Percentiles rank a stretch among this genome's conserved stretches.
Conservation (phyloP, 1,284 basidiomycete species). For the Lentinula novae-zelandiae region DNA sequence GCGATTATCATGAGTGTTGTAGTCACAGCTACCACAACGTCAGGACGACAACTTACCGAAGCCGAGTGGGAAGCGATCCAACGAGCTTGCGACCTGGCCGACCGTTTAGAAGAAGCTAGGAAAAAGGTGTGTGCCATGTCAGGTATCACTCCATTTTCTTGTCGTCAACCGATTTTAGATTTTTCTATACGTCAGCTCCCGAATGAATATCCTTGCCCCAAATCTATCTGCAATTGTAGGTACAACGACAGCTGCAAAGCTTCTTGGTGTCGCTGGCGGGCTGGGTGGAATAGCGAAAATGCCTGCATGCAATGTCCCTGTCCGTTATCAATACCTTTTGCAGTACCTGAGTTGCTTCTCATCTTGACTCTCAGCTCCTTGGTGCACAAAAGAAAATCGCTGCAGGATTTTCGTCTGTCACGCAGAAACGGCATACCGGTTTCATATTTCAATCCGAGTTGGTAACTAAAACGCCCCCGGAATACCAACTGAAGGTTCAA, state of each 20-base stretch:
- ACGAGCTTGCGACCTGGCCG: constrained; percentile 85
- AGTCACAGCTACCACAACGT: constrained; percentile 90
- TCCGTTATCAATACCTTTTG: constrained; percentile 27
- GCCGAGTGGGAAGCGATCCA: constrained; percentile 80
- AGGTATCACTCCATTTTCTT: constrained; percentile 22
- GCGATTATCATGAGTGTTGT: constrained; percentile 96
- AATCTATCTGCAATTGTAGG: constrained; percentile 98
- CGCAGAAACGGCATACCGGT: constrained; percentile 90
- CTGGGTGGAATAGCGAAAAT: constrained; percentile 89
- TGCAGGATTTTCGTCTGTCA: constrained; percentile 78
- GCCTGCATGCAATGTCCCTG: constrained; percentile 94
- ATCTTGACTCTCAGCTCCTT: constrained; percentile 58
- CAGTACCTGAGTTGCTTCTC: constrained; percentile 7
- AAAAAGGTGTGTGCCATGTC: constrained; percentile 57
- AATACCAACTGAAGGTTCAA: constrained; percentile 90
- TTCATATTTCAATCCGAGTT: constrained; percentile 95
- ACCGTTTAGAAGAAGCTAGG: constrained; percentile 82
- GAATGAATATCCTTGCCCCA: constrained; percentile 97
- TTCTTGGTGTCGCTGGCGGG: constrained; percentile 96
- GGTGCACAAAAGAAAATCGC: constrained; percentile 91
- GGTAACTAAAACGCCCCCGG: constrained; percentile 83
- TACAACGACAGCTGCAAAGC: constrained; percentile 95
- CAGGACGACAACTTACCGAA: constrained; percentile 71
- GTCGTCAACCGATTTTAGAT: constrained; percentile 48
- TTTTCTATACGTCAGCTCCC: constrained; percentile 97